A percentile compares a stretch with the other conserved stretches of the same genome.
Evolutionary conservation across 441 rosid genomes (phyloP).

Genomic region (Hura crepitans): DNA sequence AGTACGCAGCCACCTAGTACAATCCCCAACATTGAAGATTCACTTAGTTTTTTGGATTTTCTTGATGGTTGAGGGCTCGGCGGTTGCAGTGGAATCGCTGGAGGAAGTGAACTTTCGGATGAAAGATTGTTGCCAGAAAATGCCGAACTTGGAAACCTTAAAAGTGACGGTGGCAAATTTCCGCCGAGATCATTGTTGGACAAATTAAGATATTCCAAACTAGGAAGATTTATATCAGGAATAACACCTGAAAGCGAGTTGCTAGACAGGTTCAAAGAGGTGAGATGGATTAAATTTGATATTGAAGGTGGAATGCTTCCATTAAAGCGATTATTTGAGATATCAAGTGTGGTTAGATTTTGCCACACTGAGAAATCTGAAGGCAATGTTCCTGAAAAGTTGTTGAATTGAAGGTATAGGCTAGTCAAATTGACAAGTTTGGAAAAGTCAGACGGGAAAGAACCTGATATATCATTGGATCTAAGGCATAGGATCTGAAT

Average conservation of each 20-base stretch:
- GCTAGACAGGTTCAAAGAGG: conserved; percentile 50
- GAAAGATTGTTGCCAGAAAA: conserved; percentile 61
- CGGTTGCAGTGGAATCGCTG: conserved; percentile 45
- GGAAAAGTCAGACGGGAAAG: conserved; percentile 61
- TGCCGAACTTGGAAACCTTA: conserved; percentile 54
- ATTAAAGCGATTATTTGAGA: conserved; percentile 56
- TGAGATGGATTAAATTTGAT: conserved; percentile 49
- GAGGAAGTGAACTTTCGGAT: conserved; percentile 38
- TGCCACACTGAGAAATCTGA: conserved; percentile 59
- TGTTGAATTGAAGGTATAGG: conserved; percentile 60
- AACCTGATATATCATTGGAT: conserved; percentile 61
- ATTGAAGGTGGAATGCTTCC: conserved; percentile 67
- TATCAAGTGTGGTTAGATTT: conserved; percentile 52
- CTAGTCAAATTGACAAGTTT: conserved; percentile 46
- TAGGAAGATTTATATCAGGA: conserved; percentile 54
- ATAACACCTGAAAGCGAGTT: conserved; percentile 71
- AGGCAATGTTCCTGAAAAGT: conserved; percentile 63
- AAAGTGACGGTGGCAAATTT: conserved; percentile 53
- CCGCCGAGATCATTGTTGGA: conserved; percentile 71
- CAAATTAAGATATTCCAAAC: conserved; percentile 50
- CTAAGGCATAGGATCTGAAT: conserved; percentile 59
- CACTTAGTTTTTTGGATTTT: conserved; percentile 37
- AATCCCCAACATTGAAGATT: conserved; percentile 58
- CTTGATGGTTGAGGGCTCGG: conserved; percentile 40
- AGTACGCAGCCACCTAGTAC: conserved; percentile 46